phyloP scores from a whole-genome alignment of 139 green algal species.

The Chlamydomonas sphaeroides region DNA sequence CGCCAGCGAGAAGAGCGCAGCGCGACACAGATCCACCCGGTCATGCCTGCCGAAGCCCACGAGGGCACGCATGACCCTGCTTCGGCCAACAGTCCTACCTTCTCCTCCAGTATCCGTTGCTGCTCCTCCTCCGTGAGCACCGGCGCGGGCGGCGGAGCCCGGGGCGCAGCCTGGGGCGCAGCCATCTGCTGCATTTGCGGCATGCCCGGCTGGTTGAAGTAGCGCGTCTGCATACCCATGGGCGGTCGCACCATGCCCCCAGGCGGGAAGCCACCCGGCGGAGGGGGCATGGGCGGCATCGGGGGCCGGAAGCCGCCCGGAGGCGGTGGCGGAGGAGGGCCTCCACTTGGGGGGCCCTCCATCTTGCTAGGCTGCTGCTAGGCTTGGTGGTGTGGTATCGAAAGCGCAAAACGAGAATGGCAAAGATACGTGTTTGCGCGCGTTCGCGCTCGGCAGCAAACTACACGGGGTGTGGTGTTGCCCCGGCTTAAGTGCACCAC shows the following conservation, averaged over 20 bases:
- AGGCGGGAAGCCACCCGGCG: neutral
- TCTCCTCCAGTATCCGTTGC: slow-evolving; percentile 50
- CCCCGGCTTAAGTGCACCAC: too few relatives aligned
- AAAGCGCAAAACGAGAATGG: neutral
- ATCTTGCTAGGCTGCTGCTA: neutral
- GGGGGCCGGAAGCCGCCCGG: slow-evolving; percentile 14
- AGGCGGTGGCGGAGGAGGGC: slow-evolving; percentile 27
- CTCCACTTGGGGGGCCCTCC: too few relatives aligned
- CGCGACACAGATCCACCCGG: too few relatives aligned
- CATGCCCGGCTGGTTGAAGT: slow-evolving; percentile 35
- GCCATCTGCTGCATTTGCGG: neutral
- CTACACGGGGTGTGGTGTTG: too few relatives aligned
- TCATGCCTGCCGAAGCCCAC: too few relatives aligned
- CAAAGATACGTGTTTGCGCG: too few relatives aligned
- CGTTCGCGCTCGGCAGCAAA: too few relatives aligned
- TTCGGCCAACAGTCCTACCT: too few relatives aligned
- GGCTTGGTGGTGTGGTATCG: neutral
- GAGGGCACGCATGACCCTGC: too few relatives aligned
- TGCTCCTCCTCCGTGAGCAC: slow-evolving; percentile 39
- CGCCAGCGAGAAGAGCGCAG: too few relatives aligned
- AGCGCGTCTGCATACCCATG: slow-evolving; percentile 5
- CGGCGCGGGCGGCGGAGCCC: neutral
- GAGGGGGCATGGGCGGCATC: neutral
- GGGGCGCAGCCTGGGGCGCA: neutral
- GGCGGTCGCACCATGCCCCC: slow-evolving; percentile 6